These are phyloP conservation scores for Sodiomyces alkalinus DNA, from an alignment of 2,329 filamentous ascomycete species.

Conservation along the genomic window DNA sequence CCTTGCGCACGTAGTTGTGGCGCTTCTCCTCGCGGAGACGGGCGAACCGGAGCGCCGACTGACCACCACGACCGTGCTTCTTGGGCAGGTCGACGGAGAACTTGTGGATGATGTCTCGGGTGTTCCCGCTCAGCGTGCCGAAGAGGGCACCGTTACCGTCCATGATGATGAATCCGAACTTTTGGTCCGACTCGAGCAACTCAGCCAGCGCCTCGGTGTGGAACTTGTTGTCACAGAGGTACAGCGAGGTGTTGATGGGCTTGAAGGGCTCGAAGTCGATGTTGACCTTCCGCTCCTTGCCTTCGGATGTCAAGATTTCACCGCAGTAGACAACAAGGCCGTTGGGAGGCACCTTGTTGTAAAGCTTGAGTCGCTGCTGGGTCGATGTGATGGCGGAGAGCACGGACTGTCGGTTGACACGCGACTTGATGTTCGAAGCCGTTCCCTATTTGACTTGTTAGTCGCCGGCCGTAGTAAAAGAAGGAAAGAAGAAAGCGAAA, in stretches of 20 bases:
- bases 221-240: slow-evolving; percentile 99
- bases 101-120: slow-evolving; percentile 91
- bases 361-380: slow-evolving; percentile 96
- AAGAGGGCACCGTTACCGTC: slow-evolving; percentile 97
- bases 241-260: slow-evolving; percentile 98
- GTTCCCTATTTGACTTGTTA: slow-evolving; percentile 53
- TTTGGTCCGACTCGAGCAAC: slow-evolving; percentile 95
- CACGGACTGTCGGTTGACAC: slow-evolving; percentile 96
- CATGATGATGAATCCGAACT: slow-evolving; percentile 99
- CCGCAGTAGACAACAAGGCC: slow-evolving; percentile 97
- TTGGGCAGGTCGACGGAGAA: slow-evolving; percentile 97
- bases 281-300: slow-evolving; percentile 99
- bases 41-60: slow-evolving; percentile 97
- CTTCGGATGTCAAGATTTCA: slow-evolving; percentile 98
- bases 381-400: slow-evolving; percentile 97
- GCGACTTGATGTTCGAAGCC: slow-evolving; percentile 98
- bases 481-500: background rate
- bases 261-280: slow-evolving; percentile 99
- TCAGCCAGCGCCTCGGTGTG: slow-evolving; percentile 95
- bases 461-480: slow-evolving; percentile 7
- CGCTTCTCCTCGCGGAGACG: slow-evolving; percentile 99
- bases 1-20: slow-evolving; percentile 99
- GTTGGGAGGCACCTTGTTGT: slow-evolving; percentile 97
- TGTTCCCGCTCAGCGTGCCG: slow-evolving; percentile 93
- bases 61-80: slow-evolving; percentile 99